Conservation (phyloP, 805 yeast species). For the Wickerhamiella bombiphila region DNA sequence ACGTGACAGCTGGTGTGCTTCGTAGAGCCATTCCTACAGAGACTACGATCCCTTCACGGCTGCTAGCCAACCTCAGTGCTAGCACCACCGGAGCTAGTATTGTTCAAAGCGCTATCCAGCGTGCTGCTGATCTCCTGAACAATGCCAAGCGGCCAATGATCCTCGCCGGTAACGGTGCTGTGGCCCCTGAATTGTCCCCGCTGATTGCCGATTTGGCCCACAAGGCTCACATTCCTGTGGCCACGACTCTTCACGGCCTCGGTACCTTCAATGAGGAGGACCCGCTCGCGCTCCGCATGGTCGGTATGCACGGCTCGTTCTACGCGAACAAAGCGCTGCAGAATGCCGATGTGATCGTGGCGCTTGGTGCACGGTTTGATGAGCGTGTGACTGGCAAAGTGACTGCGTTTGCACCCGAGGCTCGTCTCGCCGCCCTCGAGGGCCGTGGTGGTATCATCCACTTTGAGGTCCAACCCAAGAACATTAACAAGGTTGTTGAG, state of each 20-base stretch:
- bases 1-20: slow-evolving; percentile 86
- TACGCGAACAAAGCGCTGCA: slow-evolving; percentile 93
- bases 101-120: slow-evolving; percentile 55
- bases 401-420: slow-evolving; percentile 83
- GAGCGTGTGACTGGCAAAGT: slow-evolving; percentile 92
- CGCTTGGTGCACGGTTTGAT: slow-evolving; percentile 94
- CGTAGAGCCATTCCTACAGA: slow-evolving; percentile 80
- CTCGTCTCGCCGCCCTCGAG: slow-evolving; percentile 75
- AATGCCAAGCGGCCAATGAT: slow-evolving; percentile 75
- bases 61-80: slow-evolving; percentile 56
- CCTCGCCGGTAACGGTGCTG: slow-evolving; percentile 84
- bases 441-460: slow-evolving; percentile 92
- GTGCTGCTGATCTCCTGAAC: slow-evolving; percentile 68
- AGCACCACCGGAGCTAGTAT: slow-evolving; percentile 52
- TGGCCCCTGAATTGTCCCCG: slow-evolving; percentile 55
- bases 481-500: slow-evolving; percentile 87
- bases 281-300: slow-evolving; percentile 82
- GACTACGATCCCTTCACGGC: slow-evolving; percentile 45
- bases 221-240: slow-evolving; percentile 85
- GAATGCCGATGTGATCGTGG: slow-evolving; percentile 81
- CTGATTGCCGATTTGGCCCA: slow-evolving; percentile 73
- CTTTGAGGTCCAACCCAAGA: slow-evolving; percentile 91
- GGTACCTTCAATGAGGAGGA: slow-evolving; percentile 92
- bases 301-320: slow-evolving; percentile 97
- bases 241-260: slow-evolving; percentile 85